Evolutionary conservation across 345 rosid species (phyloP), one percentile per base, ranked within the genome.

Genomic region (Physaria fendleri): DNA sequence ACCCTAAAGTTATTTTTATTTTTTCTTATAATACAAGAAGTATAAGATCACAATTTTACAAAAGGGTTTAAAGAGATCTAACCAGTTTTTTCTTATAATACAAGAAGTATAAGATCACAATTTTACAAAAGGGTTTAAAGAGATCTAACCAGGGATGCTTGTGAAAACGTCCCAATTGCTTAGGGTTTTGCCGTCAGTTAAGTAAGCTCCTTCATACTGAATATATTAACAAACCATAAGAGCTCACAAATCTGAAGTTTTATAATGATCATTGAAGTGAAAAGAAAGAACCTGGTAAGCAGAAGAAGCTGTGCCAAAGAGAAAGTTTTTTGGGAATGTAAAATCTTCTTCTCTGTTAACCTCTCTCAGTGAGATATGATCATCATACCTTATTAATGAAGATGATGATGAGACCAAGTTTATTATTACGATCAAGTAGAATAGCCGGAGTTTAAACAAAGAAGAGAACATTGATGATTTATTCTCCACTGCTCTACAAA

Each of bases 281-380:
- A 43, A 18, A n/a, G 28, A 41, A 22, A 18, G 64, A 59, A 85
- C 88, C 88, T 88, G 90, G 58, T 84, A 84, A 32, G 95, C 74
- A 63, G 92, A 86, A 44, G 97, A 82, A 15, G 95, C 85, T 9
- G 92, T 79, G 56, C 95, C 95, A 51, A 84, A 82, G 56, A 90
- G 83, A 64, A 90, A 86, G 68, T 64, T 47, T 13, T 47, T 18
- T 1, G 85, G 82, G 40, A 85, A 77, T 3, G 51, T 0, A 18
- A 45, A 63, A 42, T 0, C 46, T 18, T 52, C 56, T 52, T 34
- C 40, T 18, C 13, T n/a, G 27, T 24, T 41, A 10, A 5, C 38
- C 32, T 45, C 57, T 29, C 49, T 69, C 57, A 29, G 1, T 29
- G 57, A 61, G 35, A 46, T 25, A 60, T 51, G 47, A 33, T 68